These are phyloP conservation scores for Tritrichomonas musculus DNA, from an alignment of 208 protist genomes.

Conservation along the genomic window DNA sequence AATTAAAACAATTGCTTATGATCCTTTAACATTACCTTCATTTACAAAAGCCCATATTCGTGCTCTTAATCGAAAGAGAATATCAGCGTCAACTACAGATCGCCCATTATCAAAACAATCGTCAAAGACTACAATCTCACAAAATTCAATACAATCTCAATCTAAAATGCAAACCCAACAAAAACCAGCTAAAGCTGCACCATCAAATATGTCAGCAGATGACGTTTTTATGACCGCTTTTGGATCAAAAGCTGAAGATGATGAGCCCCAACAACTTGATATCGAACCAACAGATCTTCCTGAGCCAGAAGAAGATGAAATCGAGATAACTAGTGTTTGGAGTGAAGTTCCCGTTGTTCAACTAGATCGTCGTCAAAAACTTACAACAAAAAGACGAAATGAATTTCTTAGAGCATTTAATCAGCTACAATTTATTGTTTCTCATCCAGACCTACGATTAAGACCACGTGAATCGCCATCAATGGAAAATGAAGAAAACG, in stretches of 20 bases:
- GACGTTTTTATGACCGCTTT: constrained; percentile 25
- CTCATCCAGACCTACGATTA: background rate
- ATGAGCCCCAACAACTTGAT: background rate
- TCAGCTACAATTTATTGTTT: background rate
- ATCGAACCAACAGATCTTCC: background rate
- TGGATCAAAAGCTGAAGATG: background rate
- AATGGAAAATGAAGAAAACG: background rate
- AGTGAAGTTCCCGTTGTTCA: constrained; percentile 3
- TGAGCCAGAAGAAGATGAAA: background rate
- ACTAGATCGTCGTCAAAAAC: background rate
- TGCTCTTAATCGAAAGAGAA: background rate
- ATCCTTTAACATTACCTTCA: constrained; percentile 1
- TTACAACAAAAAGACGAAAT: background rate
- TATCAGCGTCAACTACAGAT: background rate
- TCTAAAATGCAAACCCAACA: background rate
- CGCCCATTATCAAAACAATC: background rate
- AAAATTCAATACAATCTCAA: background rate
- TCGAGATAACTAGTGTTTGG: background rate
- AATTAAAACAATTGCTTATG: background rate
- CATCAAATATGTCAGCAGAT: background rate
- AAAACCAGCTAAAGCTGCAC: too few species aligned
- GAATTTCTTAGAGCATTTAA: background rate
- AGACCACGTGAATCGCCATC: background rate
- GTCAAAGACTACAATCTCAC: background rate
- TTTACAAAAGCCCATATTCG: background rate